Percentiles rank a stretch among this genome's conserved stretches.
Conservation (phyloP, 306 rosid species). For the Sindora glabra region DNA sequence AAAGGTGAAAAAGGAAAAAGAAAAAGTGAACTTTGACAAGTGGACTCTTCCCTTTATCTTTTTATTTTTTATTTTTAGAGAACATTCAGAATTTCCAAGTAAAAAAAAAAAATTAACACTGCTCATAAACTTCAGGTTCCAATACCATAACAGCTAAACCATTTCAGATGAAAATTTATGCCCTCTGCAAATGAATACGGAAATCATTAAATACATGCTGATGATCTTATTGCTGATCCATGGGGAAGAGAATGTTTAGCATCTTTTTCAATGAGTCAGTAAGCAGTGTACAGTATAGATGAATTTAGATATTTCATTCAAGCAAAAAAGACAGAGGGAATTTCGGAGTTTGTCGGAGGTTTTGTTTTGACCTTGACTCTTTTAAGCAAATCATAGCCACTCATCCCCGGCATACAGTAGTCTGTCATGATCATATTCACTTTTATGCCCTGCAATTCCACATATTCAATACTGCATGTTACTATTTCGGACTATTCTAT, state of each 20-base stretch:
- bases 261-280: no score
- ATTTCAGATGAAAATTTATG: neutral
- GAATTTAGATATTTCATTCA: neutral
- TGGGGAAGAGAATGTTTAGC: constrained; percentile 23
- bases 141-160: neutral
- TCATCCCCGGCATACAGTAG: constrained; percentile 99
- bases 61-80: no score
- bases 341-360: constrained; percentile 28
- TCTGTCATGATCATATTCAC: constrained; percentile 99
- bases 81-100: no score
- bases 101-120: neutral
- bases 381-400: constrained; percentile 93
- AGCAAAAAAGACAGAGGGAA: constrained; percentile 21
- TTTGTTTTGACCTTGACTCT: constrained; percentile 65
- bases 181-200: neutral
- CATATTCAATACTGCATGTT: neutral
- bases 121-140: neutral
- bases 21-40: no score
- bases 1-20: no score
- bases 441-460: constrained; percentile 60
- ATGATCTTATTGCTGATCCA: neutral
- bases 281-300: constrained; percentile 1
- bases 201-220: neutral
- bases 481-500: neutral
- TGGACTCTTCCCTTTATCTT: no score